phyloP scores from a whole-genome alignment of 352 stramenopile species.

The Blastocystis sp. region DNA sequence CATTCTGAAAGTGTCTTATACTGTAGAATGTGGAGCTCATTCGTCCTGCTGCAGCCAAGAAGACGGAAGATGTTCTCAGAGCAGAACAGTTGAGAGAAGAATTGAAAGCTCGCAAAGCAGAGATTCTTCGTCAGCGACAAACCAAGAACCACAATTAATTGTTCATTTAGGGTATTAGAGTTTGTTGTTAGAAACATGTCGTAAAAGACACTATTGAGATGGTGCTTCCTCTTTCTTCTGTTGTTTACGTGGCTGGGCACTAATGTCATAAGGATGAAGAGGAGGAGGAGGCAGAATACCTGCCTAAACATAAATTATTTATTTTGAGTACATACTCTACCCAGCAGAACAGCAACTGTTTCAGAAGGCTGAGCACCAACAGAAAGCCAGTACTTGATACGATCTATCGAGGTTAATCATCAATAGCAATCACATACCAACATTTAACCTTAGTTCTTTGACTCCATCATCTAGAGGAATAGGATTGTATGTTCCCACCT shows the following conservation, averaged over 20 bases:
- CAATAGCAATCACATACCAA: neutral
- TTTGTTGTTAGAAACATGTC: neutral
- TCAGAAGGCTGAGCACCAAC: slow-evolving; percentile 27
- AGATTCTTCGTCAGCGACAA: slow-evolving; percentile 24
- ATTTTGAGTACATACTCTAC: neutral
- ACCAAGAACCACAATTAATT: neutral
- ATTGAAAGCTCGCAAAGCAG: slow-evolving; percentile 32
- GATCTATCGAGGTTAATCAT: neutral
- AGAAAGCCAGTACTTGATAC: slow-evolving; percentile 33
- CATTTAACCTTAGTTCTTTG: slow-evolving; percentile 25
- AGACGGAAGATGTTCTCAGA: neutral
- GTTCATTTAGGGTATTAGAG: neutral
- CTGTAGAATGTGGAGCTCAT: slow-evolving; percentile 54
- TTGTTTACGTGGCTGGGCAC: neutral
- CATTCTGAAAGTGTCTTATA: neutral
- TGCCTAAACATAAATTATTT: neutral
- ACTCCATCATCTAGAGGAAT: slow-evolving; percentile 43
- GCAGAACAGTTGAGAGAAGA: slow-evolving; percentile 57
- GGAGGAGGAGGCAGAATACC: slow-evolving; percentile 34
- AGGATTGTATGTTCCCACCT: slow-evolving; percentile 42
- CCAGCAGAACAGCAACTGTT: slow-evolving; percentile 23
- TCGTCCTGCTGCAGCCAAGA: neutral
- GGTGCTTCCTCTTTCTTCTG: neutral
- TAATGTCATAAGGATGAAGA: neutral
- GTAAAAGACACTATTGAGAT: neutral